Conservation (phyloP, 73 alveolate genomes). For the Vitrella brassicaformis region DNA sequence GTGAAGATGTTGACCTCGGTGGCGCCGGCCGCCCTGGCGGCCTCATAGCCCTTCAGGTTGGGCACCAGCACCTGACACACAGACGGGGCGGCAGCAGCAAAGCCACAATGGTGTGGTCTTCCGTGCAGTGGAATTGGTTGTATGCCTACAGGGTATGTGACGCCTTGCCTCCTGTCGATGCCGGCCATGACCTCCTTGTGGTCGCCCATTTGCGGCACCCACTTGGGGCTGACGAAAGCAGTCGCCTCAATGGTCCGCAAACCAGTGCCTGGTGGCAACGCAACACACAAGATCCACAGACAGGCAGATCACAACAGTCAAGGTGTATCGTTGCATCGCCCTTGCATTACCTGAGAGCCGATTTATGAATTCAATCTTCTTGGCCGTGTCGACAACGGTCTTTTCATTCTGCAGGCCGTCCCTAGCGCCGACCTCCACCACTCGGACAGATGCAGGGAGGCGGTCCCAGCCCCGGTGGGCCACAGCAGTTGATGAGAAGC, state of each 20-base stretch:
- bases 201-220: slow-evolving; percentile 60
- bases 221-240: slow-evolving; percentile 60
- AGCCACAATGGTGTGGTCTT: too few relatives aligned
- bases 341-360: slow-evolving; percentile 2
- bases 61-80: slow-evolving; percentile 69
- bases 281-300: background rate
- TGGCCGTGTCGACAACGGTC: slow-evolving; percentile 49
- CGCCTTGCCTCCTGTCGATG: slow-evolving; percentile 30
- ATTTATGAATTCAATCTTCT: slow-evolving; percentile 61
- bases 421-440: slow-evolving; percentile 81
- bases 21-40: slow-evolving; percentile 61
- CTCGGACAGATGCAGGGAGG: slow-evolving; percentile 50
- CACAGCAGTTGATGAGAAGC: too few relatives aligned
- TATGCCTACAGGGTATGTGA: too few relatives aligned
- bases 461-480: background rate
- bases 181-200: slow-evolving; percentile 43
- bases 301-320: background rate
- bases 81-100: background rate
- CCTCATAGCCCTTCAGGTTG: slow-evolving; percentile 63
- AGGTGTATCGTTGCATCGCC: background rate
- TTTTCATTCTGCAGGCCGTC: slow-evolving; percentile 82
- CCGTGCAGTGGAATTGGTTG: background rate
- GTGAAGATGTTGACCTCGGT: slow-evolving; percentile 77
- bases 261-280: slow-evolving; percentile 27
- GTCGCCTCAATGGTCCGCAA: slow-evolving; percentile 53